Evolutionary conservation across 805 yeast genomes (phyloP).

Genomic region (Diddensiella santjacobensis): DNA sequence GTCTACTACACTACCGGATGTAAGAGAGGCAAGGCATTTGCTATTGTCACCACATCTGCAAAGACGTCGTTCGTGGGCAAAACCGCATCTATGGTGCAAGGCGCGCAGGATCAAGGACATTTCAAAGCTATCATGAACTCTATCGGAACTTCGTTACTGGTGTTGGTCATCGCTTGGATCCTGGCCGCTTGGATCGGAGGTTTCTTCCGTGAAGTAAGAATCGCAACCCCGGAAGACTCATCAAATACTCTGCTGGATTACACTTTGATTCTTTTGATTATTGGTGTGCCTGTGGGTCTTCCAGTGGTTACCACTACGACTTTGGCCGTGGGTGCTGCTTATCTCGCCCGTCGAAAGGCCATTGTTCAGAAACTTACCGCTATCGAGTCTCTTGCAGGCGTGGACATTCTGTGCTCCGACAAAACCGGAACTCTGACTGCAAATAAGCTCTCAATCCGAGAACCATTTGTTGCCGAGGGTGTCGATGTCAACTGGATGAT

Average conservation of each 20-base stretch:
- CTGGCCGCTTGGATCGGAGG: constrained; percentile 89
- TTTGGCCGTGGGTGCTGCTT: constrained; percentile 99
- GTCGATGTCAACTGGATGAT: constrained; percentile 93
- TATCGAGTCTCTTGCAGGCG: constrained; percentile 96
- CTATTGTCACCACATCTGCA: constrained; percentile 92
- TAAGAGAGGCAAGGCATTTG: constrained; percentile 93
- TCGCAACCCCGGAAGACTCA: constrained; percentile 55
- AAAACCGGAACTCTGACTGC: constrained; percentile 97
- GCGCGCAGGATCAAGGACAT: constrained; percentile 96
- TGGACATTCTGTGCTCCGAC: constrained; percentile 95
- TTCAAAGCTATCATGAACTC: constrained; percentile 97
- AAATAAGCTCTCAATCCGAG: constrained; percentile 92
- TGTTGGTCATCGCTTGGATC: constrained; percentile 80
- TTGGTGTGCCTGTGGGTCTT: constrained; percentile 98
- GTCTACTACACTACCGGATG: constrained; percentile 92
- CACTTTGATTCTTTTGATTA: constrained; percentile 90
- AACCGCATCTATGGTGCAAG: constrained; percentile 95
- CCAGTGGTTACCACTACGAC: constrained; percentile 98
- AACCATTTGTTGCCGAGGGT: constrained; percentile 97
- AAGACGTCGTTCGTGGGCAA: constrained; percentile 94
- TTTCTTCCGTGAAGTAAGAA: constrained; percentile 89
- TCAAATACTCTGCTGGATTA: constrained; percentile 66
- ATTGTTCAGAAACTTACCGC: constrained; percentile 96
- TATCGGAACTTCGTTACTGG: constrained; percentile 88
- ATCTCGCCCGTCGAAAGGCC: constrained; percentile 94